Base-by-base conservation (phyloP, 2,329 filamentous ascomycete species). In the Penicillium rolfsii region DNA sequence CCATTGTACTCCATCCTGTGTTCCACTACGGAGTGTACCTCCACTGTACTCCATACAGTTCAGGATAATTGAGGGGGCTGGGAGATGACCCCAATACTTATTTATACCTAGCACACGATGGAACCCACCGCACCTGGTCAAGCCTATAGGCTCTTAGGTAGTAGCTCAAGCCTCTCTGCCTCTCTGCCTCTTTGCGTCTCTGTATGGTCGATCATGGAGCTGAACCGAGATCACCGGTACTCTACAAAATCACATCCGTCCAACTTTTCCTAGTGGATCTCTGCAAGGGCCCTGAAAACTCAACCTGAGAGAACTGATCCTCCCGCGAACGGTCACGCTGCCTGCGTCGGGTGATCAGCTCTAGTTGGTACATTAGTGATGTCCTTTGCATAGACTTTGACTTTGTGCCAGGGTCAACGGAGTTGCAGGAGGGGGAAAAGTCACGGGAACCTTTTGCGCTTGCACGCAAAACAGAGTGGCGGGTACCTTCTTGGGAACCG, bases 211-310 rank as follows among this genome's bases (percentile, higher is more conserved):
- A 62, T 62, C 60, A 50, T 50, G 46, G 57, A 26, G 40, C 35
- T 62, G 55, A 60, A 43, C 45, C 45, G 30, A 33, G n/a, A 50
- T 49, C 33, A 19, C 33, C 9, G 9, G 30, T 2, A 43, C 4
- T 14, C 9, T 24, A 22, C 40, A 43, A 43, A 9, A 48, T 30
- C 45, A 48, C 4, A 7, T 33, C 16, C 11, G 35, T 50, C 48
- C 48, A 33, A 22, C n/a, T 19, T 50, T 50, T 19, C 26, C 46
- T 11, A 52, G 36, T 40, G 24, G 36, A 6, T n/a, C 26, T 9
- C 63, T 63, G 63, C 61, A 65, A 65, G 63, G 63, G 63, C 53
- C 56, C 41, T 30, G 28, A 52, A 50, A 33, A 11, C 11, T 33
- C 6, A 33, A 35, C 35, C 35, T 19, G 3, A 33, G 30, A 22